Evolutionary conservation across 2,329 filamentous ascomycete genomes (phyloP).

Genomic region (Exophiala viscosa): DNA sequence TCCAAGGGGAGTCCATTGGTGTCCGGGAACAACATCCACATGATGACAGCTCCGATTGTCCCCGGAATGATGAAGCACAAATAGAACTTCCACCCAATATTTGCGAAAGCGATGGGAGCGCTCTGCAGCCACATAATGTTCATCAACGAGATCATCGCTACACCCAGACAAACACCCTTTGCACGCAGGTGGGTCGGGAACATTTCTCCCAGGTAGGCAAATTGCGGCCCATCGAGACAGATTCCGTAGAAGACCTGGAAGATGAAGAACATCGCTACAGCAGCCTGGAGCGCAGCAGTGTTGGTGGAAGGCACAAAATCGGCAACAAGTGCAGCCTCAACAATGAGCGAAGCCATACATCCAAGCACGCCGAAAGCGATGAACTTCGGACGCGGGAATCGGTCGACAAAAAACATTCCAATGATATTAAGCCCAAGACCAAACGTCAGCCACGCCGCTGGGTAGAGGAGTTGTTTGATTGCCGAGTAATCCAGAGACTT

Average conservation of each 20-base stretch:
- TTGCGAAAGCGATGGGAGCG: conserved; percentile 32
- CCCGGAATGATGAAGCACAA: conserved; percentile 36
- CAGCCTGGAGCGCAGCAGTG: conserved; percentile 32
- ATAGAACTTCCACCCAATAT: conserved; percentile 38
- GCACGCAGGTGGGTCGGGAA: conserved; percentile 42
- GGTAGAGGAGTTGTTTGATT: conserved; percentile 24
- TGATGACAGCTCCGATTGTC: conserved; percentile 21
- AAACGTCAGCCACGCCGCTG: conserved; percentile 25
- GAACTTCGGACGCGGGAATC: conserved; percentile 21
- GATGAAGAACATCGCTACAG: conserved; percentile 41
- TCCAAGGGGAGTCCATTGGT: conserved; percentile 33
- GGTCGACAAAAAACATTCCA: conserved; percentile 20
- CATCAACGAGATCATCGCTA: conserved; percentile 36
- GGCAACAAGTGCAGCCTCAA: conserved; percentile 38
- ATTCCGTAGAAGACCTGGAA: conserved; percentile 42
- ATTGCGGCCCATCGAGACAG: conserved; percentile 47
- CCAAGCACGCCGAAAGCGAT: conserved; percentile 38
- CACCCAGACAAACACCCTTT: conserved; percentile 31
- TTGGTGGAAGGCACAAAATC: conserved; percentile 36
- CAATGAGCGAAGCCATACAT: conserved; percentile 39
- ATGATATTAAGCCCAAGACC: conserved; percentile 19
- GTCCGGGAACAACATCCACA: conserved; percentile 32
- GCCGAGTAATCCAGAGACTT: conserved; percentile 43
- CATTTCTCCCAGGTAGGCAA: conserved; percentile 46
- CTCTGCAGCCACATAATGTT: conserved; percentile 37